Percentiles rank a stretch among this genome's conserved stretches.
Evolutionary conservation across 2,329 filamentous ascomycete genomes (phyloP).

Genomic region (Chalaropsis ovoidea): DNA sequence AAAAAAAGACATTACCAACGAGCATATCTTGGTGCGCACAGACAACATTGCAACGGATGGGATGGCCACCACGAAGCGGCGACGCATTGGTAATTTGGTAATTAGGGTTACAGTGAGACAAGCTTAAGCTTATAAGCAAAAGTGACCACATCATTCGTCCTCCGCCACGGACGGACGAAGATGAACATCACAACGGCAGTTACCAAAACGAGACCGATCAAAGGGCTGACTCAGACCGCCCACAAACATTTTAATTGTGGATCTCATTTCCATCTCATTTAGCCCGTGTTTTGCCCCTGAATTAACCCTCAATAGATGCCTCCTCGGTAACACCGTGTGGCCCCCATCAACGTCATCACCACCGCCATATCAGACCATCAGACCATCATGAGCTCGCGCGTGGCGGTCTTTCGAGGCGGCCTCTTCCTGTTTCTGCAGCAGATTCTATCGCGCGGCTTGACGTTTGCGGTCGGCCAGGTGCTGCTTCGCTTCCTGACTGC

Average conservation of each 20-base stretch:
- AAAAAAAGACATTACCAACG: background rate
- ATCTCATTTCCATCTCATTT: background rate
- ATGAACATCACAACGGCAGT: background rate
- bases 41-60: background rate
- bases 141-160: background rate
- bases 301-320: background rate
- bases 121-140: background rate
- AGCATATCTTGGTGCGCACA: background rate
- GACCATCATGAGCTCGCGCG: conserved; percentile 15
- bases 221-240: background rate
- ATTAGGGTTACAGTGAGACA: conserved; percentile 6
- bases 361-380: background rate
- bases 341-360: background rate
- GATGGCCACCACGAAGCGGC: background rate
- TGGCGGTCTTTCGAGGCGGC: conserved; percentile 53
- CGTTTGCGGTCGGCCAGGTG: conserved; percentile 85
- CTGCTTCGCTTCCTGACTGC: conserved; percentile 82
- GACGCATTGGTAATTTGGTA: background rate
- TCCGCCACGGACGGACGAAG: background rate
- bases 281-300: background rate
- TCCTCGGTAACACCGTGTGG: background rate
- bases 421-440: conserved; percentile 82
- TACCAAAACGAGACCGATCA: background rate
- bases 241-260: background rate
- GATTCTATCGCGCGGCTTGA: conserved; percentile 73